Base-by-base conservation (phyloP, 257 asterid species). In the Primulina huaijiensis region DNA sequence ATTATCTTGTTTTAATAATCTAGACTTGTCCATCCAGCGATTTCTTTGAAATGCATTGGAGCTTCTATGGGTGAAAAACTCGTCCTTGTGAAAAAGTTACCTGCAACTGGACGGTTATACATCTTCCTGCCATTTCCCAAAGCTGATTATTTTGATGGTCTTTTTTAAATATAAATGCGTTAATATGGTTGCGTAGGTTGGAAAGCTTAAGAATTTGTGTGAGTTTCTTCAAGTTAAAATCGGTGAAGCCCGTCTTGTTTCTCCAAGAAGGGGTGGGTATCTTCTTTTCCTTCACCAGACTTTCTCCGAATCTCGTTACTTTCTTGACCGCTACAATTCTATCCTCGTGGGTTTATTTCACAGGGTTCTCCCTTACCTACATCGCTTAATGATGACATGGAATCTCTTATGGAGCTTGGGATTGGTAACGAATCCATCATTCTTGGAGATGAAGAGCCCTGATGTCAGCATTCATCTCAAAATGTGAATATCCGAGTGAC, bases 221-320 rank as follows among this genome's bases (percentile, higher is more conserved):
- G 86, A 94, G 90, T 81, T 91, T 94, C 92, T 94, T 94, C 87
- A 91, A 94, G 89, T 73, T 91, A 19, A 87, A 85, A 71, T 91
- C 95, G n/a, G 60, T 86, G 68, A 89, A 86, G 77, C 95, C 86
- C n/a, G 52, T 85, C 68, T 62, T 94, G 56, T 89, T 81, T 84
- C 95, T 91, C 70, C 89, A 88, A 74, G 99, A 91, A 86, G 93
- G 86, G 97, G 99, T 6, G 37, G 11, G 3, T 33, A 3, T 67
- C 43, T 29, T 56, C 60, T 25, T 43, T 74, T 52, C 6, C 50
- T 40, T 30, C 69, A 34, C 20, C 20, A 20, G 56, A 63, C 23
- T 20, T 35, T 6, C 57, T 12, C 57, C 8, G 8, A 50, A 50
- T 70, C 2, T 5, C 6, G 14, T 21, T 16, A 35, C 25, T 33